Percentiles rank a stretch among this genome's conserved stretches.
Evolutionary conservation across 169 alveolate species (phyloP).

Genomic region (Plasmodium coatneyi): DNA sequence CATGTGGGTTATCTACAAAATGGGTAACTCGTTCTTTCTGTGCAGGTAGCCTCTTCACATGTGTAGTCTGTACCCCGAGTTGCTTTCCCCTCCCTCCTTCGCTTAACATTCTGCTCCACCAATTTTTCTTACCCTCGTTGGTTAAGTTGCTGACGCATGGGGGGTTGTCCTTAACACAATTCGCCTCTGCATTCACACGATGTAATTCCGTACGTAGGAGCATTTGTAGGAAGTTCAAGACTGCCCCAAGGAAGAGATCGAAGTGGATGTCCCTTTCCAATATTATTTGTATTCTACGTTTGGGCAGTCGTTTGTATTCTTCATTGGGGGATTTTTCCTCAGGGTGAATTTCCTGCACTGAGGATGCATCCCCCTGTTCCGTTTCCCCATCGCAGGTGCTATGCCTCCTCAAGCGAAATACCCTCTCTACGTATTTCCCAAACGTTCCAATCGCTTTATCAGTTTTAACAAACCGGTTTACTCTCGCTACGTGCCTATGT

Average conservation of each 20-base stretch:
- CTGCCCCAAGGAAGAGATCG: not conserved
- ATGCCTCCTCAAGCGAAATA: not conserved
- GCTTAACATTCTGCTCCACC: not conserved
- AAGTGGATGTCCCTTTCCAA: slow-evolving; percentile 12
- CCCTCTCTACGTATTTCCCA: not conserved
- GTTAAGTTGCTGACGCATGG: not conserved
- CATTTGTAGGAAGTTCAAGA: not conserved
- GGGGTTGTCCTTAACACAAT: not conserved
- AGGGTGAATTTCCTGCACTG: not conserved
- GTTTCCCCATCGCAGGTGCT: not conserved
- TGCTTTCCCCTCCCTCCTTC: not conserved
- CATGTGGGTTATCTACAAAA: not conserved
- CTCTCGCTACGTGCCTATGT: not conserved
- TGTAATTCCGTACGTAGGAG: not conserved
- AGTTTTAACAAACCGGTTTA: slow-evolving; percentile 7
- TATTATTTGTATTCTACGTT: not conserved
- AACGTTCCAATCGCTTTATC: slow-evolving; percentile 4
- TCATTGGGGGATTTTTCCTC: not conserved
- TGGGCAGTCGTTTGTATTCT: not conserved
- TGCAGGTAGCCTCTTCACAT: not conserved
- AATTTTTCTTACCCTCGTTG: not conserved
- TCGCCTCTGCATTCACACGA: not conserved
- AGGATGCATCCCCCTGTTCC: not conserved
- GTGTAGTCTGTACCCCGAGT: not conserved
- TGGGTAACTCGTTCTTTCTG: not conserved